Conservation (phyloP, 2,329 filamentous ascomycete species). For the Diplodia mutila region DNA sequence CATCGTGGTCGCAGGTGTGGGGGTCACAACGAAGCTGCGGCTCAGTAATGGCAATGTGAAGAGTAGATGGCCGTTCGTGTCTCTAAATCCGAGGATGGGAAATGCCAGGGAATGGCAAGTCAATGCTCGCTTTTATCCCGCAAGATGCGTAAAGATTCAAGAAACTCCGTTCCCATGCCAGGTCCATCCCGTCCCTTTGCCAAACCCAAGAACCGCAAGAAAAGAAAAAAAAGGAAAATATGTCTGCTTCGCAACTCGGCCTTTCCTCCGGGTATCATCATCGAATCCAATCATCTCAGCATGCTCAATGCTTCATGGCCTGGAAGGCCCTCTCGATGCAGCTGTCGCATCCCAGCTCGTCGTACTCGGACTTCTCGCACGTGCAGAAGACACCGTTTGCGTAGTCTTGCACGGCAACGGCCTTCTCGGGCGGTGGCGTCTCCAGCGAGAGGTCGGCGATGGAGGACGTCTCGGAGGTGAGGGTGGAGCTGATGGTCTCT, state of each 20-base stretch:
- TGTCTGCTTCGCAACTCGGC: neutral
- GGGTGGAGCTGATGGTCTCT: neutral
- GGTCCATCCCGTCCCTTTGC: neutral
- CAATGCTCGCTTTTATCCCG: neutral
- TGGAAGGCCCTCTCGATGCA: slow-evolving; percentile 21
- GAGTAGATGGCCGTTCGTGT: neutral
- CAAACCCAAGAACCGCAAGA: neutral
- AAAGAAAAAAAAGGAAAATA: neutral
- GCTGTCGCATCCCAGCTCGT: slow-evolving; percentile 22
- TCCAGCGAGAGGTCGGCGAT: slow-evolving; percentile 3
- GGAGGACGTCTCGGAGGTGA: slow-evolving; percentile 14
- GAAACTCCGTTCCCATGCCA: neutral
- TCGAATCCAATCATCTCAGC: neutral
- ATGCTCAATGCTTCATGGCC: slow-evolving; percentile 21
- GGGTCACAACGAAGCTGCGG: neutral
- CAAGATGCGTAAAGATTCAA: neutral
- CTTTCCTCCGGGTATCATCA: neutral
- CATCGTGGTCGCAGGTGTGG: too few relatives aligned
- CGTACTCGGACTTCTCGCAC: slow-evolving; percentile 24
- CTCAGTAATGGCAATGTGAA: neutral
- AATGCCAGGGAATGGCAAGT: neutral
- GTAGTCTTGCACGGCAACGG: neutral
- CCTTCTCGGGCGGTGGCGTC: neutral
- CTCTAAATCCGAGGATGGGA: neutral
- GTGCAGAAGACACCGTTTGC: slow-evolving; percentile 26